Evolutionary conservation across 2,329 filamentous ascomycete species (phyloP), one percentile per base, ranked within the genome.

Genomic region (Alternaria hordeiaustralica): DNA sequence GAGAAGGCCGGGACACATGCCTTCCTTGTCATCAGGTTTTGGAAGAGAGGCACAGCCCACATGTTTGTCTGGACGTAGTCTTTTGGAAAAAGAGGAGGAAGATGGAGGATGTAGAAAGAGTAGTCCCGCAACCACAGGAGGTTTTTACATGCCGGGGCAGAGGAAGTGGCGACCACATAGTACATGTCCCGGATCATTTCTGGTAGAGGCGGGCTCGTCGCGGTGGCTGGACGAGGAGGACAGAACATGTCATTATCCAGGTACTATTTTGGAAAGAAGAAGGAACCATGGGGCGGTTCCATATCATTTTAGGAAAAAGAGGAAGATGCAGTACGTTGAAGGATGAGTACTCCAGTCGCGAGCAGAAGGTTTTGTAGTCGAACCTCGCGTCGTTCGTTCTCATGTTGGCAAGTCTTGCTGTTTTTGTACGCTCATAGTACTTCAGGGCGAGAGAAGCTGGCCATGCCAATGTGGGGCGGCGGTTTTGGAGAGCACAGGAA

Each of bases 391-490:
- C 0, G 36, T 41, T 11, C 33, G 33, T 5, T 3, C 1, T 36
- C 13, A 13, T 33, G 12, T 13, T n/a, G n/a, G n/a, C n/a, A n/a
- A n/a, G n/a, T n/a, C n/a, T n/a, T n/a, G n/a, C n/a, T n/a, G n/a
- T n/a, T 33, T 36, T 36, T 4, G 33, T 36, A 15, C 33, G 36
- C 36, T 41, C 36, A 41, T 18, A 8, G 0, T 41, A 8, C 2
- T 1, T 3, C 15, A n/a, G 33, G 33, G 1, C 2, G 33, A 36
- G 33, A 1, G 5, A 36, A 0, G 2, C 15, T 4, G 4, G 2
- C n/a, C 33, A 36, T 30, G 4, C 4, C 28, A 5, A 13, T 5
- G 28, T 0, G 4, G 6, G 6, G 4, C 12, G 28, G 2, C 12
- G 28, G 2, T 33, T 18, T 41, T 18, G 36, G 4, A 10, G 15